These are phyloP conservation scores for Fusarium oxysporum DNA, from an alignment of 2,329 filamentous ascomycete genomes.

Conservation along the genomic window DNA sequence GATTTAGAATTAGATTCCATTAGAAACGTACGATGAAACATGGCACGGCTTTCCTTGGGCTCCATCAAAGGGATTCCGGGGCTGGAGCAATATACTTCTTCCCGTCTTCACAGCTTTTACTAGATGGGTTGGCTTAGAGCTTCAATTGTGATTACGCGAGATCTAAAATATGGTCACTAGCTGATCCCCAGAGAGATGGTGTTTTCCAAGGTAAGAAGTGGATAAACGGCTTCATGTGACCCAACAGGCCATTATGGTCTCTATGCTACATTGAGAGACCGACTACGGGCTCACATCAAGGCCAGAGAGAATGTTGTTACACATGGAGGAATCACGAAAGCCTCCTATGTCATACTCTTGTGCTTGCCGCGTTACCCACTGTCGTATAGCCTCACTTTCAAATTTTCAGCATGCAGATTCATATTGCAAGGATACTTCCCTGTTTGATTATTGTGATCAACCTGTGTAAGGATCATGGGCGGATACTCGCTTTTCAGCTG, in stretches of 20 bases:
- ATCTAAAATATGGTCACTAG: background rate
- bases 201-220: background rate
- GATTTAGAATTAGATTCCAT: background rate
- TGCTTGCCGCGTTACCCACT: background rate
- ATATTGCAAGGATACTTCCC: background rate
- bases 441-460: background rate
- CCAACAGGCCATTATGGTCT: background rate
- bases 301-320: background rate
- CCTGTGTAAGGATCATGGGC: background rate
- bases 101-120: background rate
- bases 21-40: background rate
- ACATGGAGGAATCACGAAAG: background rate
- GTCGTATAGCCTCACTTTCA: background rate
- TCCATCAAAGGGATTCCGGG: background rate
- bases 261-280: background rate
- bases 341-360: background rate
- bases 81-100: background rate
- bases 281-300: background rate
- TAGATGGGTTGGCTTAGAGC: background rate
- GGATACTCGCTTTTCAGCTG: background rate
- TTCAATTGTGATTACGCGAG: background rate
- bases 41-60: background rate
- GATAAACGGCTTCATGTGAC: background rate
- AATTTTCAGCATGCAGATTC: background rate
- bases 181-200: background rate